phyloP scores from a whole-genome alignment of 345 rosid species.

The Draba incana region DNA sequence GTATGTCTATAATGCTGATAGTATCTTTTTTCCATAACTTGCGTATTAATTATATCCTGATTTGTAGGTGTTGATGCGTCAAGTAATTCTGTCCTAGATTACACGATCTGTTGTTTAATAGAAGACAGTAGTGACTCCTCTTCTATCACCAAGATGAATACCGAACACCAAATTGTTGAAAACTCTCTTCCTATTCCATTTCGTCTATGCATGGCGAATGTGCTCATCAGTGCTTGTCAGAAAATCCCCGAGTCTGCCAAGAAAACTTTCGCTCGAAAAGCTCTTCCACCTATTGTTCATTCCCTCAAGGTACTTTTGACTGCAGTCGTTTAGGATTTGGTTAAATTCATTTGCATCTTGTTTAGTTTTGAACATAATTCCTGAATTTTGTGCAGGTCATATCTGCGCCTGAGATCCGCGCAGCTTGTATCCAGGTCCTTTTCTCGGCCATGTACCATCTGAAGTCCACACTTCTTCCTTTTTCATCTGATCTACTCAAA shows the following conservation, averaged over 20 bases:
- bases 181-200: slow-evolving; percentile 48
- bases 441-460: slow-evolving; percentile 87
- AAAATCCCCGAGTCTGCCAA: slow-evolving; percentile 63
- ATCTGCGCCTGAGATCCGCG: slow-evolving; percentile 54
- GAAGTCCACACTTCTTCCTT: slow-evolving; percentile 74
- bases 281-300: slow-evolving; percentile 58
- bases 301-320: slow-evolving; percentile 59
- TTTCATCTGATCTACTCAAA: slow-evolving; percentile 67
- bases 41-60: slow-evolving; percentile 20
- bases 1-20: slow-evolving; percentile 27
- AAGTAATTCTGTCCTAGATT: slow-evolving; percentile 46
- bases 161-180: slow-evolving; percentile 38
- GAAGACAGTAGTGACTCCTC: slow-evolving; percentile 44
- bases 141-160: slow-evolving; percentile 33
- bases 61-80: slow-evolving; percentile 50
- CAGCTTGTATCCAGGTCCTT: slow-evolving; percentile 82
- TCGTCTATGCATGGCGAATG: slow-evolving; percentile 89
- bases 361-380: slow-evolving; percentile 16
- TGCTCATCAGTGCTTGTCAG: slow-evolving; percentile 83
- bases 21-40: slow-evolving; percentile 3
- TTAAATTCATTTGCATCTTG: neutral
- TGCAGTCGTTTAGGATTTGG: slow-evolving; percentile 1
- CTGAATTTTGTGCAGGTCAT: slow-evolving; percentile 49
- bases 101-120: slow-evolving; percentile 55
- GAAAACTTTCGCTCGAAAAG: slow-evolving; percentile 55